phyloP scores from a whole-genome alignment of 441 rosid species.

The Erodium trifolium region DNA sequence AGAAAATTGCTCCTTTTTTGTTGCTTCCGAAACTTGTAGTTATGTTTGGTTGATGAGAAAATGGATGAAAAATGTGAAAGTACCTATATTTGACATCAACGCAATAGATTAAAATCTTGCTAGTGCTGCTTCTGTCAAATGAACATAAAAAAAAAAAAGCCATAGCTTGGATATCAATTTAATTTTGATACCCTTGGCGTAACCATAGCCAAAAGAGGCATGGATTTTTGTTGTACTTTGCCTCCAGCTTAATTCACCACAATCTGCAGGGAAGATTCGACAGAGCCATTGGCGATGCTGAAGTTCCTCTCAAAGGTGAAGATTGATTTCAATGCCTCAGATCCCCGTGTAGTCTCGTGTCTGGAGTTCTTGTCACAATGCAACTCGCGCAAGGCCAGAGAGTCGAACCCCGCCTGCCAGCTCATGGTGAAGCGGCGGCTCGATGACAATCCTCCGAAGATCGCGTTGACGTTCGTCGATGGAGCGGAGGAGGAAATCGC shows the following conservation, averaged over 20 bases:
- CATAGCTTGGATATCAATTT: too few relatives aligned
- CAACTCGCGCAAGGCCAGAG: slow-evolving; percentile 3
- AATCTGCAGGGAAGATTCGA: too few relatives aligned
- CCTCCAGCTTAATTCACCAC: too few relatives aligned
- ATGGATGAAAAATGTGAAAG: neutral
- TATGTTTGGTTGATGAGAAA: slow-evolving; percentile 1
- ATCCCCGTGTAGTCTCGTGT: neutral
- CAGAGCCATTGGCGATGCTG: neutral
- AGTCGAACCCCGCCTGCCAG: neutral
- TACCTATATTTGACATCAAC: neutral
- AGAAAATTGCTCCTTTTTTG: neutral
- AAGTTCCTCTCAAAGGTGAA: neutral
- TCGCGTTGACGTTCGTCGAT: neutral
- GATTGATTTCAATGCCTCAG: slow-evolving; percentile 1
- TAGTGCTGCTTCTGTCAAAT: neutral
- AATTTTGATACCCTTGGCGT: too few relatives aligned
- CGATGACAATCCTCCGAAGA: neutral
- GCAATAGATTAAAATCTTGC: neutral
- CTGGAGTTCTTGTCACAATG: neutral
- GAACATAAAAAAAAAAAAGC: too few relatives aligned
- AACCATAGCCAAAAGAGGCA: too few relatives aligned
- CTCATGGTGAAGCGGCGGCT: neutral
- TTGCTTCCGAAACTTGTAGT: too few relatives aligned
- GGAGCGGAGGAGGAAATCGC: slow-evolving; percentile 2
- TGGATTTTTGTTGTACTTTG: too few relatives aligned